Base-by-base conservation (phyloP, 441 rosid genomes). In the Viola pubescens region DNA sequence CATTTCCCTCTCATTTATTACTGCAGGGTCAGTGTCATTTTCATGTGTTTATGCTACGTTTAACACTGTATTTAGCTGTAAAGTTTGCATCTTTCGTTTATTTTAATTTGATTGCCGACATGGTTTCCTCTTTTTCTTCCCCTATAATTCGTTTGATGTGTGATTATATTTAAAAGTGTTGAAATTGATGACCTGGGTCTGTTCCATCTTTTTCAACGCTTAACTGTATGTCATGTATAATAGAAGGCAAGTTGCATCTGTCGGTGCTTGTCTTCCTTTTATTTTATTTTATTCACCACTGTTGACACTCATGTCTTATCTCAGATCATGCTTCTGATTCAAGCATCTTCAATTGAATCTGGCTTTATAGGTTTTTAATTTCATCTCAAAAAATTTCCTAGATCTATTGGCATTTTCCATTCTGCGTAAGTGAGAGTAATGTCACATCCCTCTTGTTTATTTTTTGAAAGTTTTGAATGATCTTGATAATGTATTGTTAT, bases 221-320 rank as follows among this genome's bases (percentile, higher is more conserved):
- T 63, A 6, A 3, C 43, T 38, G 49, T 38, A 4, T 10, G 19
- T 11, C 34, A 14, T 45, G 42, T 1, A 9, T 46, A 46, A 7
- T 52, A 52, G 41, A 58, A 43, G 13, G 49, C 70, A 38, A 52
- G 56, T 60, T 37, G 39, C 13, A 34, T 5, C 26, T 52, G 70
- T 66, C 64, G 59, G 59, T 66, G 64, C 58, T 52, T 4, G n/a
- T 34, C n/a, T 11, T 46, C 16, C 4, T 37, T 2, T 12, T 5
- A 9, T 48, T 12, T 1, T 12, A 41, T 41, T 11, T 34, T 1
- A 1, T 26, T 26, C 3, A 16, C 9, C 11, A 19, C 6, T 40
- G 13, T 37, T 47, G 14, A 8, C 52, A 37, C 56, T 42, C 26
- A 14, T 37, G 16, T 11, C 13, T 43, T 41, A 26, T 26, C 26